These are phyloP conservation scores for Fusarium sp. DNA, from an alignment of 2,329 filamentous ascomycete genomes.

Conservation along the genomic window DNA sequence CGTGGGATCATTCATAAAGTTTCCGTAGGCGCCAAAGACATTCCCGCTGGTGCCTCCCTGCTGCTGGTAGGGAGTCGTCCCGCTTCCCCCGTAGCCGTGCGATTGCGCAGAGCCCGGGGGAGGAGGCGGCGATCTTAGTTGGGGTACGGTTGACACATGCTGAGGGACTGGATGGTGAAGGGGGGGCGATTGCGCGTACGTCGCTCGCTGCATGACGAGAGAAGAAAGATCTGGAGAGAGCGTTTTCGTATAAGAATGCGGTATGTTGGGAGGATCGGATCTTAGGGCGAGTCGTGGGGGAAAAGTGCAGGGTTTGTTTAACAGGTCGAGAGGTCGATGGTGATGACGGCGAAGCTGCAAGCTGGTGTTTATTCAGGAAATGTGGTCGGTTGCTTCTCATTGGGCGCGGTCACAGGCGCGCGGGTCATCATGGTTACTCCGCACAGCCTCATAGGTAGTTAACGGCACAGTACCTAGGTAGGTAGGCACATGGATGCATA, in stretches of 20 bases:
- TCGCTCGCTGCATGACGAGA: conserved; percentile 80
- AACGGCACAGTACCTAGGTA: not conserved
- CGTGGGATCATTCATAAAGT: conserved; percentile 95
- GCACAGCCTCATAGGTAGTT: conserved; percentile 4
- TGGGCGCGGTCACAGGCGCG: conserved; percentile 32
- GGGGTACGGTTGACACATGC: conserved; percentile 96
- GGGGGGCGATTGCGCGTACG: conserved; percentile 87
- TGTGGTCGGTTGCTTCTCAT: conserved; percentile 48
- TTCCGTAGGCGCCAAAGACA: conserved; percentile 77
- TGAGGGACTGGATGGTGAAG: conserved; percentile 97
- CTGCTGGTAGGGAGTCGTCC: conserved; percentile 78
- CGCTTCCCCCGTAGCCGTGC: conserved; percentile 71
- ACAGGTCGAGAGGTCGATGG: conserved; percentile 13
- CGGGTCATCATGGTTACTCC: conserved; percentile 39
- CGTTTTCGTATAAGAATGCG: not conserved
- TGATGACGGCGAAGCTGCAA: conserved; percentile 34
- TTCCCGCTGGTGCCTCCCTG: conserved; percentile 62
- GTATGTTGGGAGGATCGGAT: not conserved
- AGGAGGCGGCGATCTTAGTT: conserved; percentile 91
- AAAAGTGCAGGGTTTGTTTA: conserved; percentile 8
- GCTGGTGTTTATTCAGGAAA: conserved; percentile 46
- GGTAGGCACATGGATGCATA: not conserved
- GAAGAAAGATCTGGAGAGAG: conserved; percentile 8
- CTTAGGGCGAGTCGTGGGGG: not conserved
- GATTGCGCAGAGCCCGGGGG: conserved; percentile 75